These are phyloP conservation scores for Alternaria angustiovoidea DNA, from an alignment of 2,329 filamentous ascomycete genomes.

Conservation along the genomic window DNA sequence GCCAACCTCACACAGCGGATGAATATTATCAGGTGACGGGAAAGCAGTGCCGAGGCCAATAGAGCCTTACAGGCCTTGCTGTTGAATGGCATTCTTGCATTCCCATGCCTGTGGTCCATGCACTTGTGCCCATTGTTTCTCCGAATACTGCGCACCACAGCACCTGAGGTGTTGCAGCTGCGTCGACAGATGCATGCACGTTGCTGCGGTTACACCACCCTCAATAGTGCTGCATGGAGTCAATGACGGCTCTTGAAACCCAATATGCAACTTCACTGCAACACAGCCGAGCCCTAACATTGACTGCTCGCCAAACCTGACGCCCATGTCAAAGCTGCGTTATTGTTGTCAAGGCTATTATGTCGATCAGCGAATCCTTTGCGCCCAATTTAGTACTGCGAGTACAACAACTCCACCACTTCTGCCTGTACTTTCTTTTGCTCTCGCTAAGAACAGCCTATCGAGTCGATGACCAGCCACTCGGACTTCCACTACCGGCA, in stretches of 20 bases:
- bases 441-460: not conserved
- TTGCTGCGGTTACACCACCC: not conserved
- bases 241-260: not conserved
- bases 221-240: not conserved
- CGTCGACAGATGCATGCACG: not conserved
- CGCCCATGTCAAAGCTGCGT: not conserved
- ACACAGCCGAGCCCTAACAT: not conserved
- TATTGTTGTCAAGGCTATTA: not conserved
- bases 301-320: not conserved
- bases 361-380: not conserved
- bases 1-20: not conserved
- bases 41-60: not conserved
- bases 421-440: conserved; percentile 1
- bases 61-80: not conserved
- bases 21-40: not conserved
- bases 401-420: not conserved
- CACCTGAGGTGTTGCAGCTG: not conserved
- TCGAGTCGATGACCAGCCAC: not conserved
- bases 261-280: not conserved
- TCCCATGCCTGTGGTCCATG: not conserved
- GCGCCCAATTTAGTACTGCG: not conserved
- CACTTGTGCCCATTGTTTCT: conserved; percentile 3
- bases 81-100: not conserved
- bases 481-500: not conserved
- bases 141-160: not conserved